These are phyloP conservation scores for Ophiostoma fasciatum DNA, from an alignment of 2,329 filamentous ascomycete genomes.

Conservation along the genomic window DNA sequence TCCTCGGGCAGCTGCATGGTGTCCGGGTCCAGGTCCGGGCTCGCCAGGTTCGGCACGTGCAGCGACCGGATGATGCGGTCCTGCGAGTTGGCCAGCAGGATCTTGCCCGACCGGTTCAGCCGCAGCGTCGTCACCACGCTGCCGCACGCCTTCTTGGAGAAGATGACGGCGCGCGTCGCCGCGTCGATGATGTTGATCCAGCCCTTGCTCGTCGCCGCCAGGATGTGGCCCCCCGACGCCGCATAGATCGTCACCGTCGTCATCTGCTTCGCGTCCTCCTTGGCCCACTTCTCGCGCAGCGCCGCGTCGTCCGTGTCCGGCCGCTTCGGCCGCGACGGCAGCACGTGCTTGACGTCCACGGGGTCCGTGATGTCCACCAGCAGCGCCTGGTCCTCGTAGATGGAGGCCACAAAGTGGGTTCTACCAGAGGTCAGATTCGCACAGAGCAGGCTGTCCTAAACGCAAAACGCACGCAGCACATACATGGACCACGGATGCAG, in stretches of 20 bases:
- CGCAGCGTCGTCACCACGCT: slow-evolving; percentile 81
- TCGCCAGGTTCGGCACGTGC: slow-evolving; percentile 63
- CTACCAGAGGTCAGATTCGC: too few species aligned
- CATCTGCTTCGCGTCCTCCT: slow-evolving; percentile 86
- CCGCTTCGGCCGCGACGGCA: slow-evolving; percentile 72
- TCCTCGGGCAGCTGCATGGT: slow-evolving; percentile 83
- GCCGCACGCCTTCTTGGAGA: slow-evolving; percentile 75
- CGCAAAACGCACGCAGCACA: too few species aligned
- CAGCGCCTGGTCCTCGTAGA: slow-evolving; percentile 86
- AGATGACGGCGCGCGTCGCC: slow-evolving; percentile 64
- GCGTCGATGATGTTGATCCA: slow-evolving; percentile 92
- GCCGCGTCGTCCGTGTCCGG: slow-evolving; percentile 56
- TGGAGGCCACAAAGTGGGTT: slow-evolving; percentile 72
- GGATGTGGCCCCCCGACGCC: slow-evolving; percentile 68
- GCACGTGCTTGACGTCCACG: slow-evolving; percentile 56
- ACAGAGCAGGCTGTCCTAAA: background rate
- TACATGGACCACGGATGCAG: slow-evolving; percentile 84
- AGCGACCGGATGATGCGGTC: slow-evolving; percentile 93
- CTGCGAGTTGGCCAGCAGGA: slow-evolving; percentile 82
- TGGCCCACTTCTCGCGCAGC: slow-evolving; percentile 66
- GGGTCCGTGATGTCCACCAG: slow-evolving; percentile 66
- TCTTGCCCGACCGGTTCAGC: slow-evolving; percentile 68
- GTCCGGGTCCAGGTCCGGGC: slow-evolving; percentile 59
- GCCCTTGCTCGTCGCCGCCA: slow-evolving; percentile 88
- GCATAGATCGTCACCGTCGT: slow-evolving; percentile 90